Conservation (phyloP, 345 rosid genomes). For the Zanthoxylum bungeanum region DNA sequence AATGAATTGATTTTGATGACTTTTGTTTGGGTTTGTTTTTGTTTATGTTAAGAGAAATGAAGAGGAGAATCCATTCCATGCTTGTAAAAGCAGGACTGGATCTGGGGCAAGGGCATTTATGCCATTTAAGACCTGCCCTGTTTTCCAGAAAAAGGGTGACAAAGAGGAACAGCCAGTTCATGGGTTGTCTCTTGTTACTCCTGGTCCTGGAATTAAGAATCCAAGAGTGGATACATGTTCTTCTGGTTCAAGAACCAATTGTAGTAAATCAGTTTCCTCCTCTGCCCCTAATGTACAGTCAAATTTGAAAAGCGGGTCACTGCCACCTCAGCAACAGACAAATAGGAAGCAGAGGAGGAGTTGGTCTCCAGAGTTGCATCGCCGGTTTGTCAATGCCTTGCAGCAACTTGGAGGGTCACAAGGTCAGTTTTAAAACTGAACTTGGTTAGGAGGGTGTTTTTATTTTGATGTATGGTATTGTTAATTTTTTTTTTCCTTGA, state of each 20-base stretch:
- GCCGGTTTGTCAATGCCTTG: constrained; percentile 75
- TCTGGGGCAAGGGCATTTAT: constrained; percentile 31
- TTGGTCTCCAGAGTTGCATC: constrained; percentile 95
- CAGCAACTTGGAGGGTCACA: constrained; percentile 89
- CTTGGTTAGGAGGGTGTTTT: background rate
- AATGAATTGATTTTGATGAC: background rate
- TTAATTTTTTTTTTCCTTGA: constrained; percentile 1
- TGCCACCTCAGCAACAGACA: constrained; percentile 46
- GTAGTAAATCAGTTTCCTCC: constrained; percentile 35
- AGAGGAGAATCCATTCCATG: constrained; percentile 36
- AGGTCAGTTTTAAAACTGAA: constrained; percentile 40
- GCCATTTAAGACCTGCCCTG: constrained; percentile 35
- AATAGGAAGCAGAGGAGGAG: constrained; percentile 87
- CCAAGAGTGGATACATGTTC: constrained; percentile 55
- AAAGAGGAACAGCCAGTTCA: constrained; percentile 29
- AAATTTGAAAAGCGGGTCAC: constrained; percentile 32
- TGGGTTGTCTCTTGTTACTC: constrained; percentile 50
- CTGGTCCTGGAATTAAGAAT: constrained; percentile 53
- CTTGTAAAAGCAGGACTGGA: constrained; percentile 30
- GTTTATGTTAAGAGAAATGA: constrained; percentile 40
- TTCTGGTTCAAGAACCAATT: constrained; percentile 36
- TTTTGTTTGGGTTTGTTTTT: background rate
- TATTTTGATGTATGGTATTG: background rate
- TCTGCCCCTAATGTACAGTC: constrained; percentile 39
- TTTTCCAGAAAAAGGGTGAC: constrained; percentile 32